Percentiles rank a stretch among this genome's conserved stretches.
phyloP scores from a whole-genome alignment of 129 eudicot genomes.

The Tagetes erecta region DNA sequence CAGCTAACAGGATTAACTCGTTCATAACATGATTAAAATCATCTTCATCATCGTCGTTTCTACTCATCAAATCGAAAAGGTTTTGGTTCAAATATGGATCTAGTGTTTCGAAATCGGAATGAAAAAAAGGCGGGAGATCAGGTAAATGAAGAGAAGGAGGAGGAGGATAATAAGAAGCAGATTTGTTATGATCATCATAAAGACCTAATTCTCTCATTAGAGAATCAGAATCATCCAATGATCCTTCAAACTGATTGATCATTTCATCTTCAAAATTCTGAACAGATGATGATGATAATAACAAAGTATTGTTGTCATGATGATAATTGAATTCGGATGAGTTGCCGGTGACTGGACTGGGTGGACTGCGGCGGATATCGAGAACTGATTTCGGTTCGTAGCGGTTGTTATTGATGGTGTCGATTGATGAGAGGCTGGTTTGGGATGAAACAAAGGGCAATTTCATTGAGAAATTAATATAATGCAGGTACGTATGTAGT shows the following conservation, averaged over 20 bases:
- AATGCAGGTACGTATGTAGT: conserved; percentile 18
- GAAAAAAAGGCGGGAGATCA: conserved; percentile 46
- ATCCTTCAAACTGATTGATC: conserved; percentile 53
- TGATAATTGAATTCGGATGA: conserved; percentile 27
- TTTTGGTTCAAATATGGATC: conserved; percentile 25
- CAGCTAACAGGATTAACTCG: conserved; percentile 67
- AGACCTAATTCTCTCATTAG: conserved; percentile 34
- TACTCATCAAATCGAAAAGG: conserved; percentile 39
- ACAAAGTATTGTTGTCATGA: neutral
- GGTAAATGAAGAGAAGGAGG: conserved; percentile 37
- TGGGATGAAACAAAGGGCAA: conserved; percentile 60
- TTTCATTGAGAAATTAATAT: conserved; percentile 48
- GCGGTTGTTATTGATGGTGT: conserved; percentile 16
- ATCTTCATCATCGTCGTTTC: conserved; percentile 14
- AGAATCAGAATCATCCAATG: conserved; percentile 73
- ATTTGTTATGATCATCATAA: conserved; percentile 31
- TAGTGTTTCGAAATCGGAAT: conserved; percentile 41
- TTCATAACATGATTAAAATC: conserved; percentile 57
- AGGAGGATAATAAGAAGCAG: neutral
- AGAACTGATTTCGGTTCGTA: conserved; percentile 96
- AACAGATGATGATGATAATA: conserved; percentile 31
- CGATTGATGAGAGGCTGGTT: conserved; percentile 28
- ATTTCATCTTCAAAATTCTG: conserved; percentile 49
- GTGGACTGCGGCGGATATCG: conserved; percentile 74
- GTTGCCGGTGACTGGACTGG: conserved; percentile 43